Percentiles rank a stretch among this genome's conserved stretches.
These are phyloP conservation scores for Pogostemon cablin DNA, from an alignment of 257 asterid genomes.

Conservation along the genomic window DNA sequence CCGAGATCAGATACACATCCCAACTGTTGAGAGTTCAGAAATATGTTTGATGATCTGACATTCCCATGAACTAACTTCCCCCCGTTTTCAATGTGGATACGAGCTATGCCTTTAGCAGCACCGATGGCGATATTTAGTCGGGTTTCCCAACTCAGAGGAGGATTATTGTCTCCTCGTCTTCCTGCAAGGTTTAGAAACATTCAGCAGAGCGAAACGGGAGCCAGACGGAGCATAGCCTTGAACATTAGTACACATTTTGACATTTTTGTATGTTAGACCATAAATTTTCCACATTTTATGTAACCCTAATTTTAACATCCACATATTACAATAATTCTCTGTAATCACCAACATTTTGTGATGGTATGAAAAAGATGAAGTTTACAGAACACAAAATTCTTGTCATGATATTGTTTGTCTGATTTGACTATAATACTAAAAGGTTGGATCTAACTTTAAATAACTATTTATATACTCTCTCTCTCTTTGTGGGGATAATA, in stretches of 20 bases:
- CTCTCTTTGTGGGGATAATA: not conserved
- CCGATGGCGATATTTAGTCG: slow-evolving; percentile 74
- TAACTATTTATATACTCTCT: no score
- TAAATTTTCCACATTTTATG: not conserved
- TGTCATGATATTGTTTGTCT: not conserved
- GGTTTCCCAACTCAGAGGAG: slow-evolving; percentile 76
- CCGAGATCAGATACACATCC: slow-evolving; percentile 86
- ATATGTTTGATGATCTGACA: slow-evolving; percentile 74
- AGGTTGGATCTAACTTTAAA: no score
- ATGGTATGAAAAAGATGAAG: not conserved
- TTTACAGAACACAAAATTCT: not conserved
- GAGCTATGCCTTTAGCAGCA: slow-evolving; percentile 79
- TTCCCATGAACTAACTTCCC: slow-evolving; percentile 93
- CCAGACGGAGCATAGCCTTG: not conserved
- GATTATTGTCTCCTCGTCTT: slow-evolving; percentile 51
- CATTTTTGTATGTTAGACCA: not conserved
- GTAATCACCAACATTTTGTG: not conserved
- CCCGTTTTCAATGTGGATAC: slow-evolving; percentile 64
- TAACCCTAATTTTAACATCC: not conserved
- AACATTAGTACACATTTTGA: not conserved
- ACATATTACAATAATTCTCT: not conserved
- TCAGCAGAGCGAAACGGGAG: no score
- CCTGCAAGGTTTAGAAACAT: slow-evolving; percentile 43
- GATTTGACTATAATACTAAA: not conserved
- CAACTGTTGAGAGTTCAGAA: slow-evolving; percentile 57